Conservation (phyloP, 1,284 basidiomycete species). For the Trichosporon asahii region DNA sequence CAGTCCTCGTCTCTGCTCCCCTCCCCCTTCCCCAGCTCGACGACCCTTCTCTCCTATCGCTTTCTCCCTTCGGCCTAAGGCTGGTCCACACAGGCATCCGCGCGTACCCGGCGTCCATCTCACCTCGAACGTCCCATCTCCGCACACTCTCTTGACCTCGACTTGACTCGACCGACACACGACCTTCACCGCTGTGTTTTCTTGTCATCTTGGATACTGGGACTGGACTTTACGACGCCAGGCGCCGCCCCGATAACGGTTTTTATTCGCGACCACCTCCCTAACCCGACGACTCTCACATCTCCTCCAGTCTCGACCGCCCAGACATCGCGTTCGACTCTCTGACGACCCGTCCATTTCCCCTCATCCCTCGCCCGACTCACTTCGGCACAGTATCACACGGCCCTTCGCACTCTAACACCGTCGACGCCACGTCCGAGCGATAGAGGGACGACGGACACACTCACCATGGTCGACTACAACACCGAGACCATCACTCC, state of each 20-base stretch:
- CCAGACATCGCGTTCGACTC: neutral
- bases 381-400: neutral
- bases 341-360: neutral
- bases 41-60: neutral
- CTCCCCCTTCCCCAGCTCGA: neutral
- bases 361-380: neutral
- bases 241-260: neutral
- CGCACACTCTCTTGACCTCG: neutral
- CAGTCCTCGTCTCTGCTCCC: neutral
- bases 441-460: neutral
- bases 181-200: neutral
- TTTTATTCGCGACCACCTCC: neutral
- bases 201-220: neutral
- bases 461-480: neutral
- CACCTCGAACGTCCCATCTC: neutral
- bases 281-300: neutral
- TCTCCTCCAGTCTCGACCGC: neutral
- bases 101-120: neutral
- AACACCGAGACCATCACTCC: slow-evolving; percentile 7
- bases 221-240: neutral
- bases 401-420: neutral
- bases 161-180: neutral
- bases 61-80: neutral
- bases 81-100: neutral
- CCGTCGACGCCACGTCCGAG: neutral